Percentiles rank a stretch among this genome's conserved stretches.
Conservation (phyloP, 306 rosid species). For the Cicer cuneatum region DNA sequence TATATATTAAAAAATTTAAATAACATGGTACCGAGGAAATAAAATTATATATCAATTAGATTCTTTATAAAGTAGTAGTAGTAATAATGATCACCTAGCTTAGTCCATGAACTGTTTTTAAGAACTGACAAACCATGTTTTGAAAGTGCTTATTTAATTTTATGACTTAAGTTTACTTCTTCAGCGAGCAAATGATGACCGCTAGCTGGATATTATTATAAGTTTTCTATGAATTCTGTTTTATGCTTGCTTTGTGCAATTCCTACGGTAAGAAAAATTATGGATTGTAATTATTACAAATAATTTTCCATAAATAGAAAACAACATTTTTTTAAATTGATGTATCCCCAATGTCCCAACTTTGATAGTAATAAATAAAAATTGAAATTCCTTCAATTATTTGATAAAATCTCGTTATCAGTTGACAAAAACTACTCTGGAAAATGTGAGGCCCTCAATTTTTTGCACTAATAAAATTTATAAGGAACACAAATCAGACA, state of each 20-base stretch:
- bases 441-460: conserved; percentile 40
- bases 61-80: not conserved
- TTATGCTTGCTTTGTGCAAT: not conserved
- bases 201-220: not conserved
- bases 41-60: not conserved
- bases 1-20: too few species aligned
- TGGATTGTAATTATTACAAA: not conserved
- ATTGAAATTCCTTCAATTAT: conserved; percentile 23
- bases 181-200: too few species aligned
- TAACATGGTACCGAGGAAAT: not conserved
- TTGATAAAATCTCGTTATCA: conserved; percentile 24
- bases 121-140: not conserved
- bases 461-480: conserved; percentile 20
- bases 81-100: not conserved
- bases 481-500: not conserved
- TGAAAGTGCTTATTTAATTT: not conserved
- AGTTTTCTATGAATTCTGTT: not conserved
- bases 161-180: too few species aligned
- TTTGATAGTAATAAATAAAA: not conserved
- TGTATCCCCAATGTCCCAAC: conserved; percentile 39
- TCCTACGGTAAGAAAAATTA: conserved; percentile 4
- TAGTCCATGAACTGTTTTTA: too few species aligned
- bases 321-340: conserved; percentile 29
- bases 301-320: conserved; percentile 39
- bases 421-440: conserved; percentile 44